Percentiles rank a stretch among this genome's conserved stretches.
phyloP scores from a whole-genome alignment of 305 asterid genomes.

The Andrographis paniculata region DNA sequence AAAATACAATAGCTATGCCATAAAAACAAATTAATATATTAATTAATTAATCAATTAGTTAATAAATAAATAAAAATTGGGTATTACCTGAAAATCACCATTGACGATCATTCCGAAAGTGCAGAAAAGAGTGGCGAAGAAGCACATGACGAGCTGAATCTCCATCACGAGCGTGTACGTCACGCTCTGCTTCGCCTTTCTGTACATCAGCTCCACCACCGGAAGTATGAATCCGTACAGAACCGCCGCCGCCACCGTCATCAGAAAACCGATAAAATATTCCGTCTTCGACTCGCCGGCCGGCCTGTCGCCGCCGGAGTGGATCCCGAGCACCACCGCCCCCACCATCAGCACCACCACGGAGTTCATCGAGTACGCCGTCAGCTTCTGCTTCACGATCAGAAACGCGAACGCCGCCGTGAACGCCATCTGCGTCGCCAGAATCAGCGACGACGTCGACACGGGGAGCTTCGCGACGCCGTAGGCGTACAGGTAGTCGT shows the following conservation, averaged over 20 bases:
- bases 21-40: no score
- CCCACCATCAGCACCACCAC: constrained; percentile 29
- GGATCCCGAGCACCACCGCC: constrained; percentile 35
- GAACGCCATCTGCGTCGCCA: constrained; percentile 37
- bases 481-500: constrained; percentile 30
- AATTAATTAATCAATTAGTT: no score
- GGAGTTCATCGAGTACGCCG: constrained; percentile 32
- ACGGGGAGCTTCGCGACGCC: constrained; percentile 32
- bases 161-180: constrained; percentile 39
- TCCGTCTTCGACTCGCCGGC: constrained; percentile 26
- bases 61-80: not conserved
- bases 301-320: constrained; percentile 34
- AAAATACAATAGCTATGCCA: no score
- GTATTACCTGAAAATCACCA: constrained; percentile 30
- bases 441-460: constrained; percentile 33
- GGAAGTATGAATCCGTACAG: constrained; percentile 40
- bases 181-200: constrained; percentile 23
- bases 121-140: constrained; percentile 32
- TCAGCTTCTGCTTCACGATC: constrained; percentile 36
- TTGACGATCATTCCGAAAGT: constrained; percentile 33
- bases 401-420: constrained; percentile 38
- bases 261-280: constrained; percentile 30
- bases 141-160: constrained; percentile 33
- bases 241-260: constrained; percentile 33
- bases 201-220: constrained; percentile 29